Evolutionary conservation across 306 rosid genomes (phyloP).

Genomic region (Alnus rubra): DNA sequence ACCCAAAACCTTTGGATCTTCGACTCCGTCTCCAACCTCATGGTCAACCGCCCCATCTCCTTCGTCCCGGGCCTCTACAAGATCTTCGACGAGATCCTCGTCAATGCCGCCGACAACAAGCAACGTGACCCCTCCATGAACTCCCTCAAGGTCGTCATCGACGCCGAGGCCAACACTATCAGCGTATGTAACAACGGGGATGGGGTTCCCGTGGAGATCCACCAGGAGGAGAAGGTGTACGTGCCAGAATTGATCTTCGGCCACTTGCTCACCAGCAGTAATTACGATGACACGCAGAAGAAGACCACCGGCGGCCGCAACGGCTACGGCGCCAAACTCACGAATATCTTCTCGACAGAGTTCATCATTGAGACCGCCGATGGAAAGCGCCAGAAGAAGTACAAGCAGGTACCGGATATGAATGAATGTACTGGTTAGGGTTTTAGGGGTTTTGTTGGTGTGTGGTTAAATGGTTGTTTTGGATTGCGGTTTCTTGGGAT

Average conservation of each 20-base stretch:
- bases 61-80: constrained; percentile 94
- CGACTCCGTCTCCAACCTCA: constrained; percentile 47
- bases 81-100: constrained; percentile 93
- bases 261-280: constrained; percentile 82
- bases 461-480: not conserved
- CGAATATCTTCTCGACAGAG: constrained; percentile 86
- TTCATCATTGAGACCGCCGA: constrained; percentile 91
- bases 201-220: constrained; percentile 90
- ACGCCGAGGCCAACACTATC: constrained; percentile 52
- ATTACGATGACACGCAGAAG: constrained; percentile 77
- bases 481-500: not conserved
- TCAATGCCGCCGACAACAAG: constrained; percentile 93
- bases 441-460: not conserved
- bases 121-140: constrained; percentile 87
- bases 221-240: constrained; percentile 90
- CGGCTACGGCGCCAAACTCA: constrained; percentile 94
- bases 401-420: constrained; percentile 65
- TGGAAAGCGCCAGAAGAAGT: constrained; percentile 77
- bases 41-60: constrained; percentile 66
- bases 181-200: constrained; percentile 77
- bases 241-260: constrained; percentile 96
- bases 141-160: constrained; percentile 60
- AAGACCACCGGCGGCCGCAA: constrained; percentile 95
- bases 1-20: constrained; percentile 81
- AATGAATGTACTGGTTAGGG: not conserved